These are phyloP conservation scores for Escovopsis sp. DNA, from an alignment of 2,329 filamentous ascomycete genomes.

Conservation along the genomic window DNA sequence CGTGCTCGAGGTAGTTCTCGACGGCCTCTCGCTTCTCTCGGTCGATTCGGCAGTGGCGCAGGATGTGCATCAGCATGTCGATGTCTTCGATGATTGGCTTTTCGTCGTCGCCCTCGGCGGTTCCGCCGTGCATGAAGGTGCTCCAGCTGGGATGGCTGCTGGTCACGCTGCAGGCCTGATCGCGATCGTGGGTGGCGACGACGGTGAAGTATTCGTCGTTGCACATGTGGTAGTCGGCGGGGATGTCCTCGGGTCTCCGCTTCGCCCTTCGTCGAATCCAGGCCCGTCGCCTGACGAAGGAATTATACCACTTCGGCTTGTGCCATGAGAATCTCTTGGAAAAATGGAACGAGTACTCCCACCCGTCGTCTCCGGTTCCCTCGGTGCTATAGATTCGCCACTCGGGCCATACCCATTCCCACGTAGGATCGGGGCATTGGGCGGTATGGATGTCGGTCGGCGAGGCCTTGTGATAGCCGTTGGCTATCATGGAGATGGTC, in stretches of 20 bases:
- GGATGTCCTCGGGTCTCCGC: slow-evolving; percentile 29
- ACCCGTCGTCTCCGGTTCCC: slow-evolving; percentile 71
- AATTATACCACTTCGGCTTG: slow-evolving; percentile 81
- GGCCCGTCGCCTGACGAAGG: slow-evolving; percentile 76
- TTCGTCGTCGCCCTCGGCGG: slow-evolving; percentile 37
- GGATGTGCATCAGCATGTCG: slow-evolving; percentile 49
- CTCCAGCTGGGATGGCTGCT: slow-evolving; percentile 20
- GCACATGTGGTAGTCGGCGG: slow-evolving; percentile 47
- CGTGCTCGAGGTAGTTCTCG: slow-evolving; percentile 66
- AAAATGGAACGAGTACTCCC: slow-evolving; percentile 93
- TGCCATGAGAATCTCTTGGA: slow-evolving; percentile 68
- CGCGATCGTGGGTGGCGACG: slow-evolving; percentile 34
- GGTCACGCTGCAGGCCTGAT: slow-evolving; percentile 14
- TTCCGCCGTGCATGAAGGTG: slow-evolving; percentile 22
- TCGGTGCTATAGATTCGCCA: slow-evolving; percentile 58
- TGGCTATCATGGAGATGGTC: slow-evolving; percentile 29
- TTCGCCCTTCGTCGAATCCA: slow-evolving; percentile 76
- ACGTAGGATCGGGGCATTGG: slow-evolving; percentile 85
- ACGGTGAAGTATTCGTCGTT: slow-evolving; percentile 72
- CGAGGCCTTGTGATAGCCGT: slow-evolving; percentile 44
- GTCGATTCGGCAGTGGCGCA: slow-evolving; percentile 65
- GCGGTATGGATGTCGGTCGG: slow-evolving; percentile 64
- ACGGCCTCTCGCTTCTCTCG: slow-evolving; percentile 81
- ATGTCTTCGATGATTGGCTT: slow-evolving; percentile 46
- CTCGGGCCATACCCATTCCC: slow-evolving; percentile 71